These are phyloP conservation scores for Trichoderma brevicompactum DNA, from an alignment of 2,329 filamentous ascomycete species.

Conservation along the genomic window DNA sequence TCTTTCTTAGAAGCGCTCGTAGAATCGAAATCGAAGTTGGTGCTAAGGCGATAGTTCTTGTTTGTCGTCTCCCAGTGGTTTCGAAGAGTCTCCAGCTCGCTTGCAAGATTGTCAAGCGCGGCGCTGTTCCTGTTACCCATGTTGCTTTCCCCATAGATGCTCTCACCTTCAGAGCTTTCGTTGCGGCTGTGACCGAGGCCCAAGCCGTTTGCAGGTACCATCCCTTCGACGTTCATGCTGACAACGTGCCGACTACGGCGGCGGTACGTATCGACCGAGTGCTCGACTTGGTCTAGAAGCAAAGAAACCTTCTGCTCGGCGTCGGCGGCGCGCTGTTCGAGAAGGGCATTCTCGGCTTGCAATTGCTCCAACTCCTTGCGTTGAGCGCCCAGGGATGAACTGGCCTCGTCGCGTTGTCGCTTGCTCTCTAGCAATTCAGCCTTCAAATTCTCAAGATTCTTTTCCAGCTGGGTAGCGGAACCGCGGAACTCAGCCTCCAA, in stretches of 20 bases:
- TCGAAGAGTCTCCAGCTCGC: constrained; percentile 86
- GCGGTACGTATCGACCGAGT: constrained; percentile 91
- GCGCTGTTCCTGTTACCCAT: constrained; percentile 59
- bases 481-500: constrained; percentile 71
- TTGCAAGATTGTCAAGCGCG: constrained; percentile 88
- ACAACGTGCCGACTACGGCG: constrained; percentile 68
- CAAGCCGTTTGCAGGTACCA: constrained; percentile 42
- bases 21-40: constrained; percentile 82
- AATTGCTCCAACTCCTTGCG: constrained; percentile 77
- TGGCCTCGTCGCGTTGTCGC: constrained; percentile 67
- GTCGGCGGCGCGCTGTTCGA: constrained; percentile 84
- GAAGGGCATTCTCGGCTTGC: constrained; percentile 76
- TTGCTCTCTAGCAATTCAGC: constrained; percentile 69
- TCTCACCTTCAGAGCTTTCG: constrained; percentile 64
- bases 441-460: constrained; percentile 69
- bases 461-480: constrained; percentile 71
- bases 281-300: constrained; percentile 91
- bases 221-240: constrained; percentile 56
- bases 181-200: constrained; percentile 53
- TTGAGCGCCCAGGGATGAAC: constrained; percentile 61
- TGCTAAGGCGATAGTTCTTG: constrained; percentile 90
- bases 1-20: constrained; percentile 48
- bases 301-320: constrained; percentile 93
- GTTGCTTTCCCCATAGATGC: constrained; percentile 61
- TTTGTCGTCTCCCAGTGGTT: constrained; percentile 95